Evolutionary conservation across 441 rosid species (phyloP), one percentile per base, ranked within the genome.

Genomic region (Gossypium gossypioides): DNA sequence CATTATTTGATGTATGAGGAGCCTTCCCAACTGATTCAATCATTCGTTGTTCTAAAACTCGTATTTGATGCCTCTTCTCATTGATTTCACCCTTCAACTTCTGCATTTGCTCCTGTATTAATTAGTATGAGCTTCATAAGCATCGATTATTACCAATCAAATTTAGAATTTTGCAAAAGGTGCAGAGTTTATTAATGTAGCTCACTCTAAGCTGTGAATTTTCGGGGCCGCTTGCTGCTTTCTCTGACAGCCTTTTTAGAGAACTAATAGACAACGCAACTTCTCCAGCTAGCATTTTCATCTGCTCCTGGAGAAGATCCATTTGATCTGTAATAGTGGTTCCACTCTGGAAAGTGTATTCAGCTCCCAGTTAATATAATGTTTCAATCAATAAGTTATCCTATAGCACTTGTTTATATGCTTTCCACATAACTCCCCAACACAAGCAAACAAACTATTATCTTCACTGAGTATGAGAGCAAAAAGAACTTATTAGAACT

Each of bases 291-390:
- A 94, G 85, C 88, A 89, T 83, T 81, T 94, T 92, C 79, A 88
- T 84, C 78, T 94, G 97, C 86, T 92, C 99, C 46, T 82, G 88
- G 74, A 95, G 97, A 81, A 94, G 92, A 77, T 95, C 99, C 92
- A 88, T 91, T 84, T 95, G 96, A 86, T 92, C 96, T 34, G 88
- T 80, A 72, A 89, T 85, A 60, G 94, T 85, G 65, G 82, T 82
- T 60, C 89, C 91, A 40, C 77, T 84, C 98, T 91, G 83, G 66
- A 69, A 73, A 77, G 75, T 64, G 16, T 71, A 76, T 71, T 79
- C 68, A 74, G 68, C 71, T 77, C 72, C 37, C 68, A 76, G 79
- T 79, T 75, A 81, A 75, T 73, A 57, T 16, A 68, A 73, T 24
- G 29, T 50, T 68, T 72, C 24, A 72, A 10, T 55, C 13, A 34